Evolutionary conservation across 495 filamentous ascomycete species (phyloP).

Genomic region (Tuber microsphaerosporum): DNA sequence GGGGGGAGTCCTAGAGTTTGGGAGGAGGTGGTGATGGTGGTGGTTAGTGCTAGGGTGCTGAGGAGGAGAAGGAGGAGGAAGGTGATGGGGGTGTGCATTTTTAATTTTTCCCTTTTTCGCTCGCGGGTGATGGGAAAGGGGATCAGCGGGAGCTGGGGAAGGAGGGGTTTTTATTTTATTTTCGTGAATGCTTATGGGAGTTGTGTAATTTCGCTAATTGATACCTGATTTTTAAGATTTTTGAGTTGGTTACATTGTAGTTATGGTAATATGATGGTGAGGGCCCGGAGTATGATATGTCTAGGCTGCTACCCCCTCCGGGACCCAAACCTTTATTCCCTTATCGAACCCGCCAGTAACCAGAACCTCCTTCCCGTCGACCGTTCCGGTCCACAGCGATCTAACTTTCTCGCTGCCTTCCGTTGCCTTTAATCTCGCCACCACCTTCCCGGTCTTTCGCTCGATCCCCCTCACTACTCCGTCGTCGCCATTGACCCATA

Average conservation of each 20-base stretch:
- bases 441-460: slow-evolving; percentile 54
- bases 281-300: background rate
- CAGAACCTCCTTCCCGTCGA: slow-evolving; percentile 53
- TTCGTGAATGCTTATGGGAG: background rate
- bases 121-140: background rate
- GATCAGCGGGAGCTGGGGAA: background rate
- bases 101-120: background rate
- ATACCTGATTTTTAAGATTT: background rate
- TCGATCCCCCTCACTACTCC: slow-evolving; percentile 60
- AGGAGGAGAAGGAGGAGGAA: background rate
- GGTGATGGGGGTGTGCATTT: background rate
- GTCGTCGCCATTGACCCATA: slow-evolving; percentile 68
- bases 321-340: slow-evolving; percentile 55
- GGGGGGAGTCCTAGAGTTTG: background rate
- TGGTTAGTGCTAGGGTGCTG: background rate
- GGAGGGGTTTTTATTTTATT: background rate
- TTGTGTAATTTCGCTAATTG: background rate
- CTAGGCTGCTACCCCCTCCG: slow-evolving; percentile 3
- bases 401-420: slow-evolving; percentile 57
- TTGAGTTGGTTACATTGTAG: background rate
- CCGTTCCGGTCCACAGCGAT: slow-evolving; percentile 57
- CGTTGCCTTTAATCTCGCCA: slow-evolving; percentile 49
- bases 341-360: slow-evolving; percentile 67
- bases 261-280: background rate
- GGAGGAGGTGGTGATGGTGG: background rate